Conservation (phyloP, 768 basidiomycete species). For the Leucosporidium yakuticum region DNA sequence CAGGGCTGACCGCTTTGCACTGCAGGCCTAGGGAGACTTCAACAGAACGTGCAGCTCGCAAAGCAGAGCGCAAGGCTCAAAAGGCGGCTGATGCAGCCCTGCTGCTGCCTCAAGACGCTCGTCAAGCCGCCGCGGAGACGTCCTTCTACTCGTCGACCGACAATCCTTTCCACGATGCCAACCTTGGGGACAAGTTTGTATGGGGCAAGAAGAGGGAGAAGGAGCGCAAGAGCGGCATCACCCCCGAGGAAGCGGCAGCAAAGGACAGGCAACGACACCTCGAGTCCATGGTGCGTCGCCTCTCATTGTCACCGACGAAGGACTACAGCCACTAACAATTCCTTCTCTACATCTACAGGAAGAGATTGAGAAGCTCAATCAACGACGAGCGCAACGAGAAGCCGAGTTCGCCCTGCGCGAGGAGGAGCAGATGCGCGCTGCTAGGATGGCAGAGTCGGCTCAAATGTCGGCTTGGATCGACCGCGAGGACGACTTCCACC, state of each 20-base stretch:
- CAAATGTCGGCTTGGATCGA: conserved; percentile 98
- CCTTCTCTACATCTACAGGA: conserved; percentile 47
- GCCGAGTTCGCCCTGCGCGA: conserved; percentile 80
- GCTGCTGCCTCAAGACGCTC: conserved; percentile 55
- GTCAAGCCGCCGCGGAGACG: conserved; percentile 79
- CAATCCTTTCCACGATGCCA: conserved; percentile 97
- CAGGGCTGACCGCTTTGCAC: background rate
- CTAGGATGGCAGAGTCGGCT: conserved; percentile 81
- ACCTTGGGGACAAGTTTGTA: conserved; percentile 89
- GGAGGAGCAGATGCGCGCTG: conserved; percentile 85
- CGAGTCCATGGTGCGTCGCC: conserved; percentile 62
- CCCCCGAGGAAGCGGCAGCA: conserved; percentile 66
- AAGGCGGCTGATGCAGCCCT: conserved; percentile 44
- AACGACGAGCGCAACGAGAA: conserved; percentile 83
- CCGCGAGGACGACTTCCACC: conserved; percentile 93
- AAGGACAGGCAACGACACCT: conserved; percentile 72
- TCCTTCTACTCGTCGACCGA: conserved; percentile 94
- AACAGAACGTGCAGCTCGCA: conserved; percentile 75
- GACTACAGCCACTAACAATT: background rate
- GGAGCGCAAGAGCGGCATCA: conserved; percentile 80
- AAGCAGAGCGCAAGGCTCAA: conserved; percentile 76
- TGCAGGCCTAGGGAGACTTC: conserved; percentile 64
- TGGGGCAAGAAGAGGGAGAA: conserved; percentile 99
- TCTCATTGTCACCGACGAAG: background rate
- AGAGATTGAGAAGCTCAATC: conserved; percentile 85